Evolutionary conservation across 768 basidiomycete species (phyloP), one percentile per base, ranked within the genome.

Genomic region (Mrakia blollopis): DNA sequence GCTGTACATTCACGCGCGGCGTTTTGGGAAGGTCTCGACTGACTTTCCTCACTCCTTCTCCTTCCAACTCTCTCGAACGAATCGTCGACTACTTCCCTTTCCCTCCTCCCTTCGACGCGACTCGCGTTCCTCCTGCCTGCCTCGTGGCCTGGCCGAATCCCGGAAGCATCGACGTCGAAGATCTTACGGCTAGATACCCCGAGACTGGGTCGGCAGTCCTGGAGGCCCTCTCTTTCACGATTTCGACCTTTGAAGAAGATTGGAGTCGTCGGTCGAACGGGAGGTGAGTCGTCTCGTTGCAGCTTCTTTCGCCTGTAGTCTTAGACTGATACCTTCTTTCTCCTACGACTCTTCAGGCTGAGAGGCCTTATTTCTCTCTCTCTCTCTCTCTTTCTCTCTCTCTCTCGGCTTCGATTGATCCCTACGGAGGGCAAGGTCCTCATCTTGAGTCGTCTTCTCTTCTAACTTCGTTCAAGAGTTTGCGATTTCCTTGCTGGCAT

Each of bases 181-280:
- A n/a, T 8, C n/a, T 54, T 7, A 54, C 54, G 1, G 54, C 54
- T 7, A 23, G 54, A 54, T 54, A 54, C 54, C 87, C 88, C 21
- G 68, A 85, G 82, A 87, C 88, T 76, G 88, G 88, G 1, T 89
- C 89, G 0, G 81, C 85, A 23, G 88, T 91, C 0, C 84, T 91
- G 8, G 86, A 89, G 10, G 87, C 89, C 7, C 86, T 91, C 80
- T 85, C 87, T 18, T 82, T 91, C 25, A 87, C 85, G 72, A 86
- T 89, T 78, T n/a, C 85, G 85, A 65, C 86, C 87, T 23, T 89
- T 89, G 2, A 87, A 89, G 79, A 86, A 87, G 78, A 85, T 89
- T 52, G 89, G 88, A 82, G 88, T 89, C 69, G 88, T 89, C 52
- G 89, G 89, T 8, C 83, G 88, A 28, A 89, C 89, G 5, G 89